These are phyloP conservation scores for Cercospora canescens DNA, from an alignment of 2,329 filamentous ascomycete genomes.

Conservation along the genomic window DNA sequence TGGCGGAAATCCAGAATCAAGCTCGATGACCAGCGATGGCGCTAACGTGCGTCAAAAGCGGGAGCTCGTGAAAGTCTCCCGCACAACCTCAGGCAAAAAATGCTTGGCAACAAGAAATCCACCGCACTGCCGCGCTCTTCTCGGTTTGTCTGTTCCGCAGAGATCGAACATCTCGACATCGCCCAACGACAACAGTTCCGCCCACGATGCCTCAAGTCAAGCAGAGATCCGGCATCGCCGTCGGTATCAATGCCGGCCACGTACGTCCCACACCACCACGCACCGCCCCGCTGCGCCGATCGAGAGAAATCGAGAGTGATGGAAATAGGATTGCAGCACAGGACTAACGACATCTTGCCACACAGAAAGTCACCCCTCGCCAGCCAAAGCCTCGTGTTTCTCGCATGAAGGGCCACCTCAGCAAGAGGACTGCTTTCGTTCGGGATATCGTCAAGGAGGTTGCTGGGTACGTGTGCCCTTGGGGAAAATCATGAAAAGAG, in stretches of 20 bases:
- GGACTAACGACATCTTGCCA: conserved; percentile 25
- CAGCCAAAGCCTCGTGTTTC: conserved; percentile 52
- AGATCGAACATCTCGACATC: conserved; percentile 26
- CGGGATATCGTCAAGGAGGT: conserved; percentile 98
- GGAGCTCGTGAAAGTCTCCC: conserved; percentile 3
- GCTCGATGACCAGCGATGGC: conserved; percentile 5
- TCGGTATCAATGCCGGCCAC: conserved; percentile 66
- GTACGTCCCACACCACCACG: conserved; percentile 51
- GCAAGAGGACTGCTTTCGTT: conserved; percentile 96
- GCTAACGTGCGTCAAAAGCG: neutral
- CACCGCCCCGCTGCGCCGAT: neutral
- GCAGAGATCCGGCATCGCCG: conserved; percentile 56
- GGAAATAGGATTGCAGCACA: conserved; percentile 6
- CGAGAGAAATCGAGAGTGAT: conserved; percentile 9
- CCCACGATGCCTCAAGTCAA: conserved; percentile 54
- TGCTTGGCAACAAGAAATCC: conserved; percentile 5
- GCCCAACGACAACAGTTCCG: conserved; percentile 27
- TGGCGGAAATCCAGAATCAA: conserved; percentile 5
- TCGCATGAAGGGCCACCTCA: conserved; percentile 90
- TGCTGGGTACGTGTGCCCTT: conserved; percentile 68
- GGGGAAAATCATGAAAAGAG: neutral
- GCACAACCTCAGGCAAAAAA: neutral
- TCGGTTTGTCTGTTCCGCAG: conserved; percentile 6
- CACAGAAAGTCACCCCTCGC: conserved; percentile 53
- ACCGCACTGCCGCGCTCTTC: neutral